Base-by-base conservation (phyloP, 306 rosid genomes). In the Crotalaria pallida region DNA sequence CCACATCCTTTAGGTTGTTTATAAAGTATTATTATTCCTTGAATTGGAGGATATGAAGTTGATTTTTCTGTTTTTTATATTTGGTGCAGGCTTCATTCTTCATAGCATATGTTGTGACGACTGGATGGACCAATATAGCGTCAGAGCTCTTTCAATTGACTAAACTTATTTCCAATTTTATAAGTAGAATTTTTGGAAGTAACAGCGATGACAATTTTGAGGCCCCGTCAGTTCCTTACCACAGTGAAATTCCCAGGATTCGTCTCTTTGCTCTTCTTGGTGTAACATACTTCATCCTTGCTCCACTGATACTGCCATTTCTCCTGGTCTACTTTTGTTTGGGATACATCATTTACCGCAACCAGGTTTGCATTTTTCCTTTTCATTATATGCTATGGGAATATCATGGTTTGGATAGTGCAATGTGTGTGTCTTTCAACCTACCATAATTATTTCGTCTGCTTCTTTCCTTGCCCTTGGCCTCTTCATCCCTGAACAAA, bases 241-340 rank as follows among this genome's bases (percentile, higher is more conserved):
- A 91, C 60, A 84, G 89, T 31, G 77, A 31, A 75, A 83, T 88
- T 82, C 97, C 97, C 15, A 72, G 40, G 73, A 58, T 88, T 84
- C 85, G 77, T 63, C 84, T 94, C 73, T 95, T 95, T 59, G 92
- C 79, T 73, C 91, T 95, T 86, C 99, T 91, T 45, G 97, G 97
- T 64, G 71, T 89, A 67, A 86, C 96, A 44, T 95, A 91, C 83
- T 95, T 95, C 81, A 83, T 87, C 73, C 92, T 87, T 40, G 96
- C 97, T 71, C 99, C 99, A 27, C 77, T 91, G 7, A 95, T 95
- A 77, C 79, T 95, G 29, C 97, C 99, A 55, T 95, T 95, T 85
- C 89, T 95, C 80, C 80, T 95, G 79, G 73, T 84, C 44, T 91
- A 89, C 86, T 86, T 84, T 65, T 84, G 96, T 79, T 71, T 87